Evolutionary conservation across 2,329 filamentous ascomycete genomes (phyloP), one percentile per base, ranked within the genome.

Genomic region (Magnaporthiopsis rhizophila): DNA sequence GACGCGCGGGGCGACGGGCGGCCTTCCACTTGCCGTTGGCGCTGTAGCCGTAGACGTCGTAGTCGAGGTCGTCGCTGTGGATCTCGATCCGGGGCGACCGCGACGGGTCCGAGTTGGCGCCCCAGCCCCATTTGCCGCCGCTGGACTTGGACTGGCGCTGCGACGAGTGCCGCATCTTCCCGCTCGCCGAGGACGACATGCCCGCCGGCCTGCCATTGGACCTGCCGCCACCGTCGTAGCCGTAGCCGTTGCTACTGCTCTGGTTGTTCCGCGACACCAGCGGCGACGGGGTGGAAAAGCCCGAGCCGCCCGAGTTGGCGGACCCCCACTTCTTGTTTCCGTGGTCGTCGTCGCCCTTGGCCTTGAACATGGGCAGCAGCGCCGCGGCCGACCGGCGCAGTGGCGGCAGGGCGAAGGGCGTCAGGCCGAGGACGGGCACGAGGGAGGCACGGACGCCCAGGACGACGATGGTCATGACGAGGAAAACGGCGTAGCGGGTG

Each of bases 401-500:
- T 1, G 78, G 74, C 34, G 82, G 80, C 18, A 85, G 77, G 0
- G 83, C 81, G 66, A 86, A 86, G 0, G 80, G 80, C 7, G 76
- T 77, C 30, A 87, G 77, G 65, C 79, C 77, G 3, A 87, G 75
- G 9, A 83, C 71, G 2, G 85, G 83, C 9, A 87, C 80, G 45
- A 89, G 77, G 58, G 87, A 75, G 6, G 86, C 83, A 24, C 86
- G 79, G 9, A 82, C 74, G 59, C 78, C 73, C 8, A 89, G 78
- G 5, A 83, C 66, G 18, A 82, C 71, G 15, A 87, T 59, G 28
- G 78, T 81, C 6, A 86, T 68, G 26, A 81, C 80, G 0, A 89
- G 79, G 21, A 95, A 80, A 34, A 83, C 78, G 45, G 81, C 85
- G 72, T 99, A 99, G 65, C 85, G 84, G 66, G 95, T 86, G 75